Evolutionary conservation across 352 stramenopile genomes (phyloP), one percentile per base, ranked within the genome.

Genomic region (Saprolegnia parasitica): DNA sequence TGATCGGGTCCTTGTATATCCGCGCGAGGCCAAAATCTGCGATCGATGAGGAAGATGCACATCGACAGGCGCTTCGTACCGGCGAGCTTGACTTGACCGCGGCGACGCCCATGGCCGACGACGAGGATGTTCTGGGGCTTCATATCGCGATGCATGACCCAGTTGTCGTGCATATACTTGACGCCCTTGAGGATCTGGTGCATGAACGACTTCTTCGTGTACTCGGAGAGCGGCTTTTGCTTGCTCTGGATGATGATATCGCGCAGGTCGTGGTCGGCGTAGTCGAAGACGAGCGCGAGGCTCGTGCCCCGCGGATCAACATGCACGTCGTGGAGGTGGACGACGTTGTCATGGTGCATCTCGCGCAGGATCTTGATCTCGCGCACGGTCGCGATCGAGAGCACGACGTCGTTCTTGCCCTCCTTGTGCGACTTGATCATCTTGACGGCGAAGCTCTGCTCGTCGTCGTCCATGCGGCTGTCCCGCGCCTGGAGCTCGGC

Each of bases 81-180:
- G 45, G 76, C 84, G 3, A 94, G 71, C 63, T 96, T 96, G n/a
- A 96, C 82, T 75, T 94, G 85, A 9, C 84, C 86, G 18, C 86
- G 74, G 64, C 90, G 90, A 54, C 84, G 84, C 24, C 86, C 84
- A 68, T 96, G 86, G 23, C 85, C 86, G 9, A 95, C 89, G 40
- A 98, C 91, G 18, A 98, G 77, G 52, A 98, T 94, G 70, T 98
- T 98, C 56, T 96, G 87, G 11, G 89, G 89, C 73, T 96, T 97
- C 82, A 97, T 94, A 71, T 96, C 90, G 60, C 93, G 88, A 71
- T 98, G 93, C 78, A 97, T 95, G 67, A 97, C 88, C 88, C 91
- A 96, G 15, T 88, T 80, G 73, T 93, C 86, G 76, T 98, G 92
- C 78, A 98, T 96, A 74, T 97, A 97, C 71, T 95, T 83, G 64